Percentiles rank a stretch among this genome's conserved stretches.
These are phyloP conservation scores for Diplodia sapinea DNA, from an alignment of 2,329 filamentous ascomycete genomes.

Conservation along the genomic window DNA sequence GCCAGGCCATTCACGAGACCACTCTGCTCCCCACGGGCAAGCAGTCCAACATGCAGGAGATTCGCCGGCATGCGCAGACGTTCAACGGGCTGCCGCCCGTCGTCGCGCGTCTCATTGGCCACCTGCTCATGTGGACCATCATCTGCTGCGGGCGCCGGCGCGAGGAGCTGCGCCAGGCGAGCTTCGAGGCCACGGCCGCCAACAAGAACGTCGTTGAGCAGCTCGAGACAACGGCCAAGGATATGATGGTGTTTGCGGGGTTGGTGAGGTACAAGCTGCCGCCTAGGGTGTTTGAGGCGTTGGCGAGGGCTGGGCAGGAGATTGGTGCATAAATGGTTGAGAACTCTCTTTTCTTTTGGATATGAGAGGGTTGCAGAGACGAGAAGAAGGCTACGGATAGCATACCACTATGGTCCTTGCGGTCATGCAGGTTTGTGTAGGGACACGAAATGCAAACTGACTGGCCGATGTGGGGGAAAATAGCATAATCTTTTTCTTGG, in stretches of 20 bases:
- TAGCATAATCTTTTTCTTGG: neutral
- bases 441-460: neutral
- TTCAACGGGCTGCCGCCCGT: slow-evolving; percentile 80
- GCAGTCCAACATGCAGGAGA: slow-evolving; percentile 73
- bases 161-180: slow-evolving; percentile 67
- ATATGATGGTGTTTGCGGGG: slow-evolving; percentile 92
- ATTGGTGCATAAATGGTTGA: slow-evolving; percentile 39
- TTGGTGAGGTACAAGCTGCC: slow-evolving; percentile 91
- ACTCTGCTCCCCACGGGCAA: slow-evolving; percentile 81
- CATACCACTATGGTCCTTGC: neutral
- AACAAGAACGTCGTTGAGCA: slow-evolving; percentile 64
- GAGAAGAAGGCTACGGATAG: neutral
- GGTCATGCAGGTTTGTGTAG: neutral
- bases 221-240: slow-evolving; percentile 80
- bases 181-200: slow-evolving; percentile 73
- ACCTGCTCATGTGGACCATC: slow-evolving; percentile 92
- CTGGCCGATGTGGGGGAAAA: neutral
- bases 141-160: slow-evolving; percentile 81
- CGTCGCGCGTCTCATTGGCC: slow-evolving; percentile 86
- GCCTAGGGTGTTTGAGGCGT: slow-evolving; percentile 82
- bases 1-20: slow-evolving; percentile 67
- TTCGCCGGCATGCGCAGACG: slow-evolving; percentile 79
- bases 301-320: slow-evolving; percentile 81
- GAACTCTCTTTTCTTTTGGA: neutral
- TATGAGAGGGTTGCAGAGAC: neutral